Percentiles rank a stretch among this genome's conserved stretches.
phyloP scores from a whole-genome alignment of 148 eudicot genomes.

The Amaranthus hypochondriacus region DNA sequence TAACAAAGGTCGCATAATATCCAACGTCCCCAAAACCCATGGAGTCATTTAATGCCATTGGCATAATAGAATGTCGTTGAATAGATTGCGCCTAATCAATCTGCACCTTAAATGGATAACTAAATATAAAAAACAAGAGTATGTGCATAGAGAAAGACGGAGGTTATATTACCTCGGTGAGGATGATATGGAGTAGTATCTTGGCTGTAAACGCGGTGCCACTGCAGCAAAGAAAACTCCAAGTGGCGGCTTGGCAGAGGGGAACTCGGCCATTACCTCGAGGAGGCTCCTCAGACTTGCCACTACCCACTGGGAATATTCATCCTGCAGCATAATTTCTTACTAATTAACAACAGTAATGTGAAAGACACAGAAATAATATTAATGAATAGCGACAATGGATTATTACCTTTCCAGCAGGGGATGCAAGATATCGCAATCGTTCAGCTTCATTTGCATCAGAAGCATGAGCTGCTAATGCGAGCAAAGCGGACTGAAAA shows the following conservation, averaged over 20 bases:
- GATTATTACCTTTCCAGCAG: conserved; percentile 82
- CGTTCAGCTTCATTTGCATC: conserved; percentile 86
- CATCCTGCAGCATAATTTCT: conserved; percentile 52
- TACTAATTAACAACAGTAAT: not conserved
- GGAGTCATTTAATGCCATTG: too few relatives aligned
- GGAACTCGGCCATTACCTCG: conserved; percentile 86
- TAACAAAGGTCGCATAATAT: too few relatives aligned
- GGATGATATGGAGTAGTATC: conserved; percentile 96
- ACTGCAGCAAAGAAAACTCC: conserved; percentile 97
- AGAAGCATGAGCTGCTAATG: conserved; percentile 89
- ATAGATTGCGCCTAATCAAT: not conserved
- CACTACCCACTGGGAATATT: conserved; percentile 80
- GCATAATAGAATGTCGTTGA: too few relatives aligned
- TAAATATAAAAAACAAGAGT: not conserved
- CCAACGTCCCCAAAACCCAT: too few relatives aligned
- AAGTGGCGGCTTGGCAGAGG: conserved; percentile 88
- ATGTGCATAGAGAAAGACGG: not conserved
- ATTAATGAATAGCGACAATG: not conserved
- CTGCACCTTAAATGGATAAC: not conserved
- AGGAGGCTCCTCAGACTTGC: conserved; percentile 90
- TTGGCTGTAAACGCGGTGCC: conserved; percentile 87
- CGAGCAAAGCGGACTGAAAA: conserved; percentile 79
- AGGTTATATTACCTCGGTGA: conserved; percentile 58
- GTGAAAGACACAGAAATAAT: not conserved
- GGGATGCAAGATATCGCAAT: conserved; percentile 79